Base-by-base conservation (phyloP, 441 rosid species). In the Erodium texanum region DNA sequence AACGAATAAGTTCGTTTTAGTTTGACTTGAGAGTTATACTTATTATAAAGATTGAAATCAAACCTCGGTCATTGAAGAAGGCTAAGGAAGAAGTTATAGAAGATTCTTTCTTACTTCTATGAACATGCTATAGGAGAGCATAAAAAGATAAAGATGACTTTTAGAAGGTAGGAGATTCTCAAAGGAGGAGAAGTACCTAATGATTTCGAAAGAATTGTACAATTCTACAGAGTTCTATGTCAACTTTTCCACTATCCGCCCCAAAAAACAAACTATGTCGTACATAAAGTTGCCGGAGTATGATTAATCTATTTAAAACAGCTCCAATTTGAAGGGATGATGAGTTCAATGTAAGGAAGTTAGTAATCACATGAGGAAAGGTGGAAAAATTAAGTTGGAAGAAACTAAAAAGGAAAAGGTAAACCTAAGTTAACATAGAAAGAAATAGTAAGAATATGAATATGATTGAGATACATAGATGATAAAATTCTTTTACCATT, bases 401-500 rank as follows among this genome's bases (percentile, higher is more conserved):
- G 56, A 48, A 48, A 48, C 56, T 48, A 48, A n/a, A 48, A 48
- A 48, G 20, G 56, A 14, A 3, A 48, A 16, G 56, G 56, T 48
- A 48, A 48, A 48, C 56, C 56, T 15, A 48, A 48, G 56, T 48
- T 48, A n/a, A n/a, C 19, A 48, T 48, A 19, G 56, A 48, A 48
- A n/a, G 19, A 48, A 48, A 48, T 48, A 48, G 62, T 20, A 62
- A 48, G 20, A 48, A 48, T 15, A 48, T n/a, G 20, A 48, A 48
- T 15, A 48, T n/a, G 18, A 65, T 61, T 32, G 41, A 67, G 43
- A 50, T n/a, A 48, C 22, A 27, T 45, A 72, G 68, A 32, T 7
- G 59, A 78, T 34, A 65, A 24, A 68, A 74, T 19, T 68, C 67
- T 70, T 38, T 67, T 82, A 92, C 99, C 99, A 73, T 86, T 95